Percentiles rank a stretch among this genome's conserved stretches.
Conservation (phyloP, 768 basidiomycete genomes). For the Albatrellus ellisii region DNA sequence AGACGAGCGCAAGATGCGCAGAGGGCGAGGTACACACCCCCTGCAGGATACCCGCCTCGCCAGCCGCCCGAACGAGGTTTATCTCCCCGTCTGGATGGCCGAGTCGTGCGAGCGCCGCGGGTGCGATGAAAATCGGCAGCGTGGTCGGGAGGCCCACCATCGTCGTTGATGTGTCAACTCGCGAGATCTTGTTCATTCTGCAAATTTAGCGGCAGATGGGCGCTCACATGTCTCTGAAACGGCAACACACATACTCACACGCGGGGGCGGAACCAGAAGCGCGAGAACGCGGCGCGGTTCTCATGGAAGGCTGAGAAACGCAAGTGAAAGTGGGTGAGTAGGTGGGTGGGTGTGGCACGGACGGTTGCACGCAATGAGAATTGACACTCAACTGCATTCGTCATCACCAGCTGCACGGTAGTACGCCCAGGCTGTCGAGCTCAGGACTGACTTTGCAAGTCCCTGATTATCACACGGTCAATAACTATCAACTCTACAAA, state of each 20-base stretch:
- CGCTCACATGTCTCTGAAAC: not conserved
- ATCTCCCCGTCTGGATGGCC: constrained; percentile 39
- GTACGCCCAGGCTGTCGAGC: constrained; percentile 19
- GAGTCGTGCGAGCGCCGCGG: constrained; percentile 26
- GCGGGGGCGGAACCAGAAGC: constrained; percentile 84
- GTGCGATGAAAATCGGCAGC: constrained; percentile 28
- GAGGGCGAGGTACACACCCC: constrained; percentile 22
- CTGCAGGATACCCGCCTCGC: constrained; percentile 29
- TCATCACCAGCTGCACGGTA: constrained; percentile 19
- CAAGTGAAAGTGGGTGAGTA: constrained; percentile 3
- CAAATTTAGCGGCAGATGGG: not conserved
- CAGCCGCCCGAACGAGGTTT: constrained; percentile 31
- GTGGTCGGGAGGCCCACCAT: constrained; percentile 16
- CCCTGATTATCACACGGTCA: constrained; percentile 6
- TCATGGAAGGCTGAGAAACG: constrained; percentile 12
- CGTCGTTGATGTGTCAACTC: constrained; percentile 14
- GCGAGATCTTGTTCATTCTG: constrained; percentile 18
- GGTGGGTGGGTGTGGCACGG: not conserved
- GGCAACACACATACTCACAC: constrained; percentile 20
- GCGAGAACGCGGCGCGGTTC: constrained; percentile 14
- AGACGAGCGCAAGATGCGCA: not conserved
- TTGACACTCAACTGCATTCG: constrained; percentile 17
- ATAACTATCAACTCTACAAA: not conserved
- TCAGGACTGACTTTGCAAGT: constrained; percentile 17
- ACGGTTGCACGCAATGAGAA: constrained; percentile 1